Percentiles rank a stretch among this genome's conserved stretches.
These are phyloP conservation scores for Danielia oregonensis DNA, from an alignment of 805 yeast genomes.

Conservation along the genomic window DNA sequence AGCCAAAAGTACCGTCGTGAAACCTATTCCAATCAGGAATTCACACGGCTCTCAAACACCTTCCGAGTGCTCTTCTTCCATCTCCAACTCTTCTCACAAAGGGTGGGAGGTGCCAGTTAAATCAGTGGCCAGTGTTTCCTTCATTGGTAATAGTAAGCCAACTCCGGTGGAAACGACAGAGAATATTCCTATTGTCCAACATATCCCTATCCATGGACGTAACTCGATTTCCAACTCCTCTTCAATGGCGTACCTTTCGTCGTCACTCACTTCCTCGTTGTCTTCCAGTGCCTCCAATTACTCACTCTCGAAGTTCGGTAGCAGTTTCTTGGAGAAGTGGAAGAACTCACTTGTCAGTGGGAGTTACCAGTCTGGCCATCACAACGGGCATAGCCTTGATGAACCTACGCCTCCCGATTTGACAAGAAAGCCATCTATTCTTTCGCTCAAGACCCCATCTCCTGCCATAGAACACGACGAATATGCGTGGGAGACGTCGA, in stretches of 20 bases:
- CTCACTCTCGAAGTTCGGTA: conserved; percentile 38
- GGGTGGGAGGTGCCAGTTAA: conserved; percentile 49
- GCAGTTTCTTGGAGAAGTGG: conserved; percentile 46
- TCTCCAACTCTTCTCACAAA: conserved; percentile 27
- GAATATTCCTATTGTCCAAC: conserved; percentile 20
- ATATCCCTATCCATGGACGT: conserved; percentile 9
- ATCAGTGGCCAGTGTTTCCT: conserved; percentile 26
- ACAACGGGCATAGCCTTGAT: neutral
- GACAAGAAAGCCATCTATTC: conserved; percentile 4
- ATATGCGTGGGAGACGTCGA: conserved; percentile 11
- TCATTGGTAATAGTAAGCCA: conserved; percentile 13
- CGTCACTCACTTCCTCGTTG: conserved; percentile 38
- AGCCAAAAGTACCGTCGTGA: conserved; percentile 3
- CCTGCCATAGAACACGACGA: conserved; percentile 15
- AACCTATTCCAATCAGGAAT: conserved; percentile 13
- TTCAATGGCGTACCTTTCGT: conserved; percentile 38
- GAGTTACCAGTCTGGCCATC: no score
- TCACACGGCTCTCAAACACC: no score
- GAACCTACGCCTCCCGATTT: conserved; percentile 3
- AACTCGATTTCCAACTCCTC: conserved; percentile 35
- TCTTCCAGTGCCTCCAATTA: conserved; percentile 35
- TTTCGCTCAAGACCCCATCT: conserved; percentile 11
- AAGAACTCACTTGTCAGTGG: conserved; percentile 25
- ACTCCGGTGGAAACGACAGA: conserved; percentile 13
- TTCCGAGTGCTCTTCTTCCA: conserved; percentile 9